Evolutionary conservation across 176 grass and related monocot species (phyloP).

Genomic region (Bothriochloa decipiens): DNA sequence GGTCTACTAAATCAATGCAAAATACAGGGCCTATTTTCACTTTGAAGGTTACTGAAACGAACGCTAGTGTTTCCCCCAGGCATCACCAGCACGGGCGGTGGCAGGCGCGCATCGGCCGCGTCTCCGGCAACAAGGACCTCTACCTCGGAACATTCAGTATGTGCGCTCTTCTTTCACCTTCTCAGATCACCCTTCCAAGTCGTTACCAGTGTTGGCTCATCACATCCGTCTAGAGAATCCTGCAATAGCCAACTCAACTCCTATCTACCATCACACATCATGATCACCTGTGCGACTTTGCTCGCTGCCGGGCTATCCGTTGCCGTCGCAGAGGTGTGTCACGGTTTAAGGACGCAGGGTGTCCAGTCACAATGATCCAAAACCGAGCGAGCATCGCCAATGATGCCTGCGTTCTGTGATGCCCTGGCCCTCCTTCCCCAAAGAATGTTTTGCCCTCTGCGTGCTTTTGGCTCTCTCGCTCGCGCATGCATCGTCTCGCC

Average conservation of each 20-base stretch:
- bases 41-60: not conserved
- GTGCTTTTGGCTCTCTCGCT: slow-evolving; percentile 53
- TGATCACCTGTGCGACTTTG: slow-evolving; percentile 19
- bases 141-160: slow-evolving; percentile 80
- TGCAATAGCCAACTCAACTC: slow-evolving; percentile 25
- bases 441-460: slow-evolving; percentile 69
- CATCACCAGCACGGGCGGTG: slow-evolving; percentile 86
- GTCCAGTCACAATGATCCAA: slow-evolving; percentile 79
- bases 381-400: slow-evolving; percentile 43
- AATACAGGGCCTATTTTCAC: not conserved
- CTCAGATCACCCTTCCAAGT: slow-evolving; percentile 4
- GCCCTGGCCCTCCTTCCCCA: slow-evolving; percentile 40
- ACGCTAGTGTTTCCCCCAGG: slow-evolving; percentile 16
- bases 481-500: slow-evolving; percentile 53
- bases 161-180: slow-evolving; percentile 28
- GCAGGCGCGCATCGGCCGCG: slow-evolving; percentile 85
- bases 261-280: slow-evolving; percentile 4
- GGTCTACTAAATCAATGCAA: slow-evolving; percentile 5
- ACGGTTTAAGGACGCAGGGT: slow-evolving; percentile 53
- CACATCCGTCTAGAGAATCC: not conserved
- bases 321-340: slow-evolving; percentile 50
- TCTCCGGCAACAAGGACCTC: slow-evolving; percentile 89
- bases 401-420: slow-evolving; percentile 49
- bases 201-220: not conserved
- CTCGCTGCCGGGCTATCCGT: not conserved